Conservation (phyloP, 768 basidiomycete species). For the Termitomyces eurrhizus region DNA sequence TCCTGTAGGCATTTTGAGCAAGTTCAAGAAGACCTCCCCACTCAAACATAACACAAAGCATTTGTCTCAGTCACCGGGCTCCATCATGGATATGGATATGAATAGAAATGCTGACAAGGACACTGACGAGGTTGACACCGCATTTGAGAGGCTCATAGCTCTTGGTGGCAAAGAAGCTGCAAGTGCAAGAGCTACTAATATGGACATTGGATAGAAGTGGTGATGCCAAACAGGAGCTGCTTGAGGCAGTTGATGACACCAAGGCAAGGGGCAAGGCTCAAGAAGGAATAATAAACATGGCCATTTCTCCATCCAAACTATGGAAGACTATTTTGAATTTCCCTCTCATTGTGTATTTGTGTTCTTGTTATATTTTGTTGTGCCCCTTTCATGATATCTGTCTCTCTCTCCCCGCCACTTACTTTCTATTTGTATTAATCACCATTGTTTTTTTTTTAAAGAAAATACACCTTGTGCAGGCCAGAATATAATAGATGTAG, state of each 20-base stretch:
- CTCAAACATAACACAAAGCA: slow-evolving; percentile 16
- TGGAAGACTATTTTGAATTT: too few relatives aligned
- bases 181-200: slow-evolving; percentile 3
- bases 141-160: slow-evolving; percentile 19
- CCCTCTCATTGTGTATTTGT: too few relatives aligned
- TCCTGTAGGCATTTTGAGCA: neutral
- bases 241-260: slow-evolving; percentile 48
- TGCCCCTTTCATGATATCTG: slow-evolving; percentile 2
- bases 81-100: slow-evolving; percentile 22
- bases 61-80: slow-evolving; percentile 7
- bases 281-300: slow-evolving; percentile 16
- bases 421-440: slow-evolving; percentile 3
- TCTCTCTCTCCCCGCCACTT: too few relatives aligned
- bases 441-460: neutral
- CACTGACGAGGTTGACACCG: slow-evolving; percentile 30
- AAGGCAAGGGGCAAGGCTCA: slow-evolving; percentile 32
- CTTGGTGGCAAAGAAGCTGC: slow-evolving; percentile 10
- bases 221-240: slow-evolving; percentile 42
- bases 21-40: slow-evolving; percentile 1
- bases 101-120: slow-evolving; percentile 31
- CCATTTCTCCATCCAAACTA: too few relatives aligned
- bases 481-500: slow-evolving; percentile 3
- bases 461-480: neutral
- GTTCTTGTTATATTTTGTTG: neutral
- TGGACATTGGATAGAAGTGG: slow-evolving; percentile 18